Conservation (phyloP, 169 alveolate species). For the Neospora caninum region DNA sequence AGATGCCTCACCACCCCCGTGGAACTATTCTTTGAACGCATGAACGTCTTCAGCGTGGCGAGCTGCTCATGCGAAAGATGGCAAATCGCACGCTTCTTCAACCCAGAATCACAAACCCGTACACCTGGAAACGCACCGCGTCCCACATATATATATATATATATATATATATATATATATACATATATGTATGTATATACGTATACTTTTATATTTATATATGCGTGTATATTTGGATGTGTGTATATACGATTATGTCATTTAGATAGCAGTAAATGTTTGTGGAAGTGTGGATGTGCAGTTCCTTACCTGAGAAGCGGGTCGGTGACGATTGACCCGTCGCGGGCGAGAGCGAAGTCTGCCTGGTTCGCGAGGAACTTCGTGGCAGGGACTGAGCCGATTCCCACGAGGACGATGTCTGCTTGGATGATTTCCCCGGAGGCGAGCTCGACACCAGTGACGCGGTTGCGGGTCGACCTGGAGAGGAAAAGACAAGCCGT, state of each 20-base stretch:
- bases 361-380: not conserved
- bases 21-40: too few species aligned
- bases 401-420: slow-evolving; percentile 66
- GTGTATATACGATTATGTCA: too few species aligned
- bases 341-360: not conserved
- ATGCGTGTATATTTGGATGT: too few species aligned
- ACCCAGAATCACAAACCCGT: too few species aligned
- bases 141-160: not conserved
- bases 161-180: not conserved
- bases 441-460: slow-evolving; percentile 67
- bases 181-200: not conserved
- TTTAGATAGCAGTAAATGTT: too few species aligned
- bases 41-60: too few species aligned
- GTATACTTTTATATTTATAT: too few species aligned
- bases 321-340: not conserved
- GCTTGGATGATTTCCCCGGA: slow-evolving; percentile 63
- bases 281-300: too few species aligned
- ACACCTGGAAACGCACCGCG: not conserved
- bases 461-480: slow-evolving; percentile 41
- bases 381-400: slow-evolving; percentile 58
- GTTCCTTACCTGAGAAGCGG: slow-evolving; percentile 18
- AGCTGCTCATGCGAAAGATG: too few species aligned
- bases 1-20: too few species aligned
- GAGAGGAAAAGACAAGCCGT: too few species aligned
- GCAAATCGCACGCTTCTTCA: too few species aligned